Conservation (phyloP, 2,329 filamentous ascomycete species). For the Colletotrichum karsti region DNA sequence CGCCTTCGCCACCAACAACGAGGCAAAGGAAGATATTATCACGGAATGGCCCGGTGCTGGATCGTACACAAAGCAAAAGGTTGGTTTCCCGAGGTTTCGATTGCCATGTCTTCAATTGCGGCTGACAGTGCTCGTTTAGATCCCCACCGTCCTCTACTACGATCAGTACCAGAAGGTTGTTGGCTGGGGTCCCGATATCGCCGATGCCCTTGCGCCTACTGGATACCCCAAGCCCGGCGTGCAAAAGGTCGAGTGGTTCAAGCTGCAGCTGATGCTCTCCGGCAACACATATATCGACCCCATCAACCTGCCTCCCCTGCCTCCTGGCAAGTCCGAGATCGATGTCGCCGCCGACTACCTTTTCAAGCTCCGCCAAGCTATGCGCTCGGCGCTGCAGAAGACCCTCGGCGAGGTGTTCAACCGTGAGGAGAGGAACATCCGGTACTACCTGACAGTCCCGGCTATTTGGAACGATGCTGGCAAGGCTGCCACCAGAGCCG, state of each 20-base stretch:
- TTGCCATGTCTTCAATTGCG: background rate
- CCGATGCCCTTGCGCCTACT: conserved; percentile 93
- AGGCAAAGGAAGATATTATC: conserved; percentile 98
- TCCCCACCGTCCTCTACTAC: conserved; percentile 99
- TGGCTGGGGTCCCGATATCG: conserved; percentile 99
- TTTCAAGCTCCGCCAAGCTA: conserved; percentile 96
- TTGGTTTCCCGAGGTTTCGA: conserved; percentile 45
- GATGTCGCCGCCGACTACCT: conserved; percentile 99
- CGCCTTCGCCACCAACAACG: conserved; percentile 96
- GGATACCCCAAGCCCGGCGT: conserved; percentile 98
- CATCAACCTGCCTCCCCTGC: conserved; percentile 96
- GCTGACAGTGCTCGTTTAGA: conserved; percentile 62
- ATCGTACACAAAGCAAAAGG: conserved; percentile 99
- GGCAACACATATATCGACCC: conserved; percentile 99
- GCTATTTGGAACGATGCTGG: conserved; percentile 99
- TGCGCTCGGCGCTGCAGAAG: conserved; percentile 95
- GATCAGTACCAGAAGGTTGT: conserved; percentile 99
- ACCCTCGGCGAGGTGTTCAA: conserved; percentile 97
- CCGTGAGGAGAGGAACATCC: conserved; percentile 96
- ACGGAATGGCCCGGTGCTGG: conserved; percentile 98
- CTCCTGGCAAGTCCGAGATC: conserved; percentile 97
- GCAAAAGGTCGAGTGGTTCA: conserved; percentile 99
- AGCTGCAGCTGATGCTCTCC: conserved; percentile 97
- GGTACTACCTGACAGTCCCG: conserved; percentile 97
- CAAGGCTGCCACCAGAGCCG: conserved; percentile 94